phyloP scores from a whole-genome alignment of 2,329 filamentous ascomycete genomes.

The Calonectria honghensis region DNA sequence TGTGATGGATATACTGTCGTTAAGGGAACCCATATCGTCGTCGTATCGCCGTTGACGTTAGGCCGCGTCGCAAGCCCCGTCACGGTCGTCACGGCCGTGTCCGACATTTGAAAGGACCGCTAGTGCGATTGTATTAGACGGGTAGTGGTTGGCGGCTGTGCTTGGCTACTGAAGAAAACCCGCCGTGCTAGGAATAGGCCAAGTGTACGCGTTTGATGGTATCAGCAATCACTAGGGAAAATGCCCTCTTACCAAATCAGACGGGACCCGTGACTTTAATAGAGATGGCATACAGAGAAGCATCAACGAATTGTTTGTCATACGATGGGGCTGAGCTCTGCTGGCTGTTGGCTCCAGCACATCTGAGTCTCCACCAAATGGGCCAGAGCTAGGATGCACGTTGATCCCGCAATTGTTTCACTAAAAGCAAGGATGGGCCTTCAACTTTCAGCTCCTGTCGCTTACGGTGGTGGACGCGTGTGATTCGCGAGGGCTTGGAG shows the following conservation, averaged over 20 bases:
- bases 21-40: slow-evolving; percentile 9
- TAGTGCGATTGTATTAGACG: neutral
- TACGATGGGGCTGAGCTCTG: slow-evolving; percentile 17
- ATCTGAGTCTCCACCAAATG: neutral
- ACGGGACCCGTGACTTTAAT: neutral
- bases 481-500: neutral
- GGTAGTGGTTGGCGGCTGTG: neutral
- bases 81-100: neutral
- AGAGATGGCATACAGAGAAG: neutral
- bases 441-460: slow-evolving; percentile 10
- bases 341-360: slow-evolving; percentile 1
- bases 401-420: slow-evolving; percentile 9
- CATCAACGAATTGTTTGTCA: slow-evolving; percentile 4
- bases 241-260: neutral
- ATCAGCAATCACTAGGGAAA: neutral
- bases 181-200: neutral
- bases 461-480: neutral
- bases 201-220: neutral
- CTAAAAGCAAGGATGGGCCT: neutral
- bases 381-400: slow-evolving; percentile 11
- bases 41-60: slow-evolving; percentile 12
- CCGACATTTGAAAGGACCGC: neutral
- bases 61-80: slow-evolving; percentile 9
- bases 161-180: neutral
- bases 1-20: slow-evolving; percentile 1